phyloP scores from a whole-genome alignment of 768 basidiomycete genomes.

The Boletus barrowsii region DNA sequence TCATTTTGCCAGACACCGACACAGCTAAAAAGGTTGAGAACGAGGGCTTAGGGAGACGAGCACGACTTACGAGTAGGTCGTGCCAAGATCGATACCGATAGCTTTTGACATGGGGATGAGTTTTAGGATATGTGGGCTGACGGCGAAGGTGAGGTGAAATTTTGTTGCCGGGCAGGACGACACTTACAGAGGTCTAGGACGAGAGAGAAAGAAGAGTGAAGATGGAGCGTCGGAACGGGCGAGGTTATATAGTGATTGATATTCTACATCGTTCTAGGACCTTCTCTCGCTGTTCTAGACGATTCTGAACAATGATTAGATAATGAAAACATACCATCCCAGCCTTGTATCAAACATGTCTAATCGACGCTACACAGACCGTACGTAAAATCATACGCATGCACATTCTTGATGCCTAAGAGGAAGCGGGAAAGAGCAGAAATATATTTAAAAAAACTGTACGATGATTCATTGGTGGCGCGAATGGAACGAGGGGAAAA shows the following conservation, averaged over 20 bases:
- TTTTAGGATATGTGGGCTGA: constrained; percentile 7
- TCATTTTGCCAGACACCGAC: constrained; percentile 99
- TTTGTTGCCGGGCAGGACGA: neutral
- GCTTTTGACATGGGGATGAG: constrained; percentile 60
- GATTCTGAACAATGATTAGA: constrained; percentile 31
- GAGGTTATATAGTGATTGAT: constrained; percentile 29
- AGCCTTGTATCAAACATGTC: constrained; percentile 30
- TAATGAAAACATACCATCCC: constrained; percentile 24
- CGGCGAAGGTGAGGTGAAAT: neutral
- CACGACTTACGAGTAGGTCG: constrained; percentile 80
- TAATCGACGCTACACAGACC: constrained; percentile 22
- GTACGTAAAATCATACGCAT: constrained; percentile 25
- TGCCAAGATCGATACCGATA: constrained; percentile 87
- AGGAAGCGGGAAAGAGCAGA: constrained; percentile 1
- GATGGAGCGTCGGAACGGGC: neutral
- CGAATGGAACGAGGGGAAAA: constrained; percentile 12
- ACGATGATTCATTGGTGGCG: constrained; percentile 17
- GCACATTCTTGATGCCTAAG: constrained; percentile 20
- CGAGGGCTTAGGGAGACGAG: neutral
- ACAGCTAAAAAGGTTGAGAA: constrained; percentile 53
- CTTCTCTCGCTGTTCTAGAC: constrained; percentile 33
- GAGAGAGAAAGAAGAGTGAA: constrained; percentile 11
- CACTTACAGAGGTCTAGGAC: constrained; percentile 19
- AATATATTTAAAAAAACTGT: constrained; percentile 8
- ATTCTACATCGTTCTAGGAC: constrained; percentile 34